Conservation (phyloP, 352 stramenopile genomes). For the Phytophthora chlamydospora region DNA sequence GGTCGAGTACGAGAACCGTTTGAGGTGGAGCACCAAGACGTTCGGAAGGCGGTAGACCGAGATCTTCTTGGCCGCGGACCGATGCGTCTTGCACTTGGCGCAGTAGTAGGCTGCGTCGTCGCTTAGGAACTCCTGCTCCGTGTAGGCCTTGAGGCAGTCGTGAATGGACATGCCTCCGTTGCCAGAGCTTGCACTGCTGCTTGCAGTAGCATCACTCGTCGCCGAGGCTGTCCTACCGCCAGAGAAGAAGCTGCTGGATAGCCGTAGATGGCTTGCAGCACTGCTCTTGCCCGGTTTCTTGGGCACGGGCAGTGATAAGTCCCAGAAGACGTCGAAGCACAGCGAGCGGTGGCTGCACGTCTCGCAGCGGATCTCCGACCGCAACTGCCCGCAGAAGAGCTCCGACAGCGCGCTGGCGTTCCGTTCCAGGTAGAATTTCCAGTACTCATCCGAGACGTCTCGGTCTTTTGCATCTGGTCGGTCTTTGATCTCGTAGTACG, state of each 20-base stretch:
- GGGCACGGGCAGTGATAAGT: slow-evolving; percentile 72
- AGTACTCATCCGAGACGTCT: slow-evolving; percentile 84
- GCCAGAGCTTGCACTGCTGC: neutral
- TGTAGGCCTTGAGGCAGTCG: slow-evolving; percentile 78
- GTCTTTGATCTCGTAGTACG: slow-evolving; percentile 82
- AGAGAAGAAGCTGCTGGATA: slow-evolving; percentile 50
- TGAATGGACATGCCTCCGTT: slow-evolving; percentile 51
- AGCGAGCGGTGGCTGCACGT: slow-evolving; percentile 75
- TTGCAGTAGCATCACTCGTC: slow-evolving; percentile 15
- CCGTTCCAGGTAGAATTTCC: slow-evolving; percentile 79
- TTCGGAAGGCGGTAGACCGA: slow-evolving; percentile 76
- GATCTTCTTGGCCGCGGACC: slow-evolving; percentile 76
- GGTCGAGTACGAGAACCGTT: slow-evolving; percentile 87
- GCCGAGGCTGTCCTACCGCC: slow-evolving; percentile 20
- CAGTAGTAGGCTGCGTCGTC: slow-evolving; percentile 81
- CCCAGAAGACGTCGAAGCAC: slow-evolving; percentile 89
- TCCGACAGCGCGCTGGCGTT: slow-evolving; percentile 77
- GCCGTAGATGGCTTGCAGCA: slow-evolving; percentile 30
- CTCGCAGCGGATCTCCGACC: slow-evolving; percentile 77
- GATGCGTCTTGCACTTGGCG: slow-evolving; percentile 73
- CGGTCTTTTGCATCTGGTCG: slow-evolving; percentile 53
- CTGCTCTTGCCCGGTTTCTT: slow-evolving; percentile 64
- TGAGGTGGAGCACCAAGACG: slow-evolving; percentile 91
- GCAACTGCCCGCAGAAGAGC: slow-evolving; percentile 84
- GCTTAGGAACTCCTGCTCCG: slow-evolving; percentile 63